phyloP scores from a whole-genome alignment of 352 stramenopile species.

The Phytopythium helicoides region DNA sequence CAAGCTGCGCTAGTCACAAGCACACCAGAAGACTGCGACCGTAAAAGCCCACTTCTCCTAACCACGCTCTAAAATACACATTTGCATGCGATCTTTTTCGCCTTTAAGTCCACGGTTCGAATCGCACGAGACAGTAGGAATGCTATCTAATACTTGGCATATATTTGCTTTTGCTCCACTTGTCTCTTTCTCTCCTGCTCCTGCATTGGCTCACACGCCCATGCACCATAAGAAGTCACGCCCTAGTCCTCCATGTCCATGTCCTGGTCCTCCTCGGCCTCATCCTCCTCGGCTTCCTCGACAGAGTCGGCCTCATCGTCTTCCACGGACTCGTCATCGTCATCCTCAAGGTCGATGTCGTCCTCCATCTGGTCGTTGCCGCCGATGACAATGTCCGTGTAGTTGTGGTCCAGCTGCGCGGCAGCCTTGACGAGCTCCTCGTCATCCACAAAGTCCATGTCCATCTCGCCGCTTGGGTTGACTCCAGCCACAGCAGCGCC shows the following conservation, averaged over 20 bases:
- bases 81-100: not conserved
- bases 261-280: constrained; percentile 77
- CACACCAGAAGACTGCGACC: not conserved
- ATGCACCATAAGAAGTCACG: constrained; percentile 6
- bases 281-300: constrained; percentile 63
- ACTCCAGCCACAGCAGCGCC: constrained; percentile 11
- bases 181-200: constrained; percentile 3
- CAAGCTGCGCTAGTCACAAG: constrained; percentile 63
- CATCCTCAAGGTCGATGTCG: constrained; percentile 66
- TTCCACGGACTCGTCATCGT: constrained; percentile 51
- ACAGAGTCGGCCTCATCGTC: constrained; percentile 62
- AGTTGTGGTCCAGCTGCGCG: constrained; percentile 83
- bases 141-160: constrained; percentile 7
- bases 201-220: constrained; percentile 5
- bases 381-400: constrained; percentile 88
- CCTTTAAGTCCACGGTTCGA: not conserved
- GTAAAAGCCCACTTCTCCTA: not conserved
- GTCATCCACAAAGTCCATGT: constrained; percentile 81
- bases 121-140: too few relatives aligned
- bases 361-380: constrained; percentile 60
- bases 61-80: constrained; percentile 2
- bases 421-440: constrained; percentile 86
- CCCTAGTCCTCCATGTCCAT: constrained; percentile 48
- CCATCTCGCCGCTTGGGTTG: constrained; percentile 29
- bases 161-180: too few relatives aligned